Evolutionary conservation across 345 rosid species (phyloP).

Genomic region (Psidium guajava): DNA sequence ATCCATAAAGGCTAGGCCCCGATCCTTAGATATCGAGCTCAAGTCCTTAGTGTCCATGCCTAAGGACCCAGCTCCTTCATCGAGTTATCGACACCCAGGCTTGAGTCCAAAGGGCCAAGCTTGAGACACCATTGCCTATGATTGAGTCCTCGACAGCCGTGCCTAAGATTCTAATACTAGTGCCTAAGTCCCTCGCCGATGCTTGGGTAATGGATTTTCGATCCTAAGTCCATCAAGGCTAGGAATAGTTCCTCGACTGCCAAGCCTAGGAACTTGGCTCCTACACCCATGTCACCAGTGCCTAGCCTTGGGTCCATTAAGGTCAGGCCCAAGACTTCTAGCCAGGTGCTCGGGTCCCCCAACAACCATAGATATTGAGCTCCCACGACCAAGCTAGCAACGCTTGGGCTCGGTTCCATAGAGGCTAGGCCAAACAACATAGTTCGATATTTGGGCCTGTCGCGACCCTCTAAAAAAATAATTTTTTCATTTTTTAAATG

Average conservation of each 20-base stretch:
- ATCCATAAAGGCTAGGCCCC: background rate
- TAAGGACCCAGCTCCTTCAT: background rate
- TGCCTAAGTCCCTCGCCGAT: background rate
- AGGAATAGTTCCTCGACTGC: background rate
- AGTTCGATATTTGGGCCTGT: accelerated
- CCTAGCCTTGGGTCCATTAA: background rate
- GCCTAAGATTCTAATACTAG: background rate
- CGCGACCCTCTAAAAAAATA: too few species aligned
- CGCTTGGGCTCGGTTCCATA: background rate
- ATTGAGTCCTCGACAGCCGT: background rate
- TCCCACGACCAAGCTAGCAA: background rate
- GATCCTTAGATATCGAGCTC: background rate
- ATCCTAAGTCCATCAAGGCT: background rate
- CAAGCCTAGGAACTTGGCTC: background rate
- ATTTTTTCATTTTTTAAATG: too few species aligned
- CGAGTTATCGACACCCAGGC: accelerated
- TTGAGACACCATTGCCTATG: background rate
- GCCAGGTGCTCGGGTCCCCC: too few species aligned
- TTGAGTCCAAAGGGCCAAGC: background rate
- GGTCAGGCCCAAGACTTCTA: background rate
- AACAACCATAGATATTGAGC: accelerated
- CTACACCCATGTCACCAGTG: background rate
- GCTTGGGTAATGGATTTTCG: too few species aligned
- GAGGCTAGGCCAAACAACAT: background rate
- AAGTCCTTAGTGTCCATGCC: background rate